Percentiles rank a stretch among this genome's conserved stretches.
Evolutionary conservation across 805 yeast species (phyloP).

Genomic region (Kluyveromyces dobzhanskii): DNA sequence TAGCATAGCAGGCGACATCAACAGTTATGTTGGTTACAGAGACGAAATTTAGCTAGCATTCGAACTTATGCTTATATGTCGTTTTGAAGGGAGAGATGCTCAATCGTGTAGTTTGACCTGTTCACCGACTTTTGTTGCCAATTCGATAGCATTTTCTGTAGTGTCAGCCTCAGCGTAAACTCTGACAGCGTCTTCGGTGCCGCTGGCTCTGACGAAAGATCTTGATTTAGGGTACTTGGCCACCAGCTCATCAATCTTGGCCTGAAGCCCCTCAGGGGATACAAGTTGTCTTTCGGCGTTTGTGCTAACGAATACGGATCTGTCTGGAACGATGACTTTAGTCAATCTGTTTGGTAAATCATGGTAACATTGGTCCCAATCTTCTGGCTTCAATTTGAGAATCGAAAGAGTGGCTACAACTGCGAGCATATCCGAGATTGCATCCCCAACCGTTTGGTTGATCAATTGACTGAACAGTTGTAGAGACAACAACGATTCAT

Average conservation of each 20-base stretch:
- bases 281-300: constrained; percentile 82
- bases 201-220: constrained; percentile 92
- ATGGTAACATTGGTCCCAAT: constrained; percentile 70
- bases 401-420: constrained; percentile 58
- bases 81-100: background rate
- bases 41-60: too few relatives aligned
- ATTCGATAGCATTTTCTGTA: constrained; percentile 36
- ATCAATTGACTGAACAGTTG: constrained; percentile 59
- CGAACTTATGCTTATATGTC: too few relatives aligned
- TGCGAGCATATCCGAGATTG: constrained; percentile 82
- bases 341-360: constrained; percentile 83
- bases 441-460: constrained; percentile 98
- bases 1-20: too few relatives aligned
- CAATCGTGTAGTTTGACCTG: constrained; percentile 23
- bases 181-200: constrained; percentile 96
- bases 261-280: constrained; percentile 73
- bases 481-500: constrained; percentile 44
- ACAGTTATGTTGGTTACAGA: too few relatives aligned
- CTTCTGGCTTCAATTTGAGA: constrained; percentile 48
- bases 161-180: constrained; percentile 85
- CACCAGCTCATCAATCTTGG: constrained; percentile 58
- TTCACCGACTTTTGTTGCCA: constrained; percentile 35
- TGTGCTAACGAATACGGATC: constrained; percentile 71
- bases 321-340: constrained; percentile 77
- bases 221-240: constrained; percentile 52